Evolutionary conservation across 345 rosid genomes (phyloP).

Genomic region (Populus davidiana): DNA sequence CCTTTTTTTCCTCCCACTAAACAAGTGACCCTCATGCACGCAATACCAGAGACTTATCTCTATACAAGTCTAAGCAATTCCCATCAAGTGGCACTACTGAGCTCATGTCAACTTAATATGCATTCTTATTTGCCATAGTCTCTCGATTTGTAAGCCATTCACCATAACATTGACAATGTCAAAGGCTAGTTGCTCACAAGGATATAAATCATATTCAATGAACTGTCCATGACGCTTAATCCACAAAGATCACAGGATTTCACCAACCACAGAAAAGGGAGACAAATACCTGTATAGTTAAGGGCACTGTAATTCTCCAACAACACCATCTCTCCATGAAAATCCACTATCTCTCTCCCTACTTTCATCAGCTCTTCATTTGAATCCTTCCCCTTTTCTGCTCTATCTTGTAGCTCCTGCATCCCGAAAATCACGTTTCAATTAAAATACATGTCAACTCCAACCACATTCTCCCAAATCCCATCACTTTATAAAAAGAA

Average conservation of each 20-base stretch:
- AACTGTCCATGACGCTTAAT: not conserved
- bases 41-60: not conserved
- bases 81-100: not conserved
- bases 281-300: slow-evolving; percentile 70
- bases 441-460: not conserved
- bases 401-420: slow-evolving; percentile 74
- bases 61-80: not conserved
- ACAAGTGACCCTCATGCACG: not conserved
- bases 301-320: slow-evolving; percentile 95
- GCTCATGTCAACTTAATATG: not conserved
- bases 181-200: not conserved
- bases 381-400: slow-evolving; percentile 52
- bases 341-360: slow-evolving; percentile 82
- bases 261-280: not conserved
- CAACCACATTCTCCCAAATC: not conserved
- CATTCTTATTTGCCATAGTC: not conserved
- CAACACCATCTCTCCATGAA: slow-evolving; percentile 96
- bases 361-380: slow-evolving; percentile 55
- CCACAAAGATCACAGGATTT: not conserved
- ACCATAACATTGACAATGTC: not conserved
- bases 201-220: not conserved
- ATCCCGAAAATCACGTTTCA: not conserved
- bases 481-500: not conserved
- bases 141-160: not conserved
- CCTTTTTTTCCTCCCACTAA: not conserved